Conservation (phyloP, 352 stramenopile species). For the Pythium utonaiense region DNA sequence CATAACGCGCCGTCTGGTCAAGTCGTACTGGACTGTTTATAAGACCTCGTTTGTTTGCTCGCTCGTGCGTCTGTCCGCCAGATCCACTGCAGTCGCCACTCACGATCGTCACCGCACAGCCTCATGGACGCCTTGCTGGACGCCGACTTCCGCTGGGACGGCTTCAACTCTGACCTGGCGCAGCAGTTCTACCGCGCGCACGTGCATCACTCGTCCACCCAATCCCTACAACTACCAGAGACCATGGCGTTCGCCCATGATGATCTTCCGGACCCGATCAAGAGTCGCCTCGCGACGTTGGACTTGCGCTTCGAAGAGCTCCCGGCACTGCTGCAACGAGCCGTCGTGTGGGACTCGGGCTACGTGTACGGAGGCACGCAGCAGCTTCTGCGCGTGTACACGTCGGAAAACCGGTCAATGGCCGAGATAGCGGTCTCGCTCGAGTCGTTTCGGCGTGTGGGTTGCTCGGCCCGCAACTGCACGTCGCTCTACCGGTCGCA, state of each 20-base stretch:
- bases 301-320: slow-evolving; percentile 17
- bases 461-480: slow-evolving; percentile 24
- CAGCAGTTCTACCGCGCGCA: slow-evolving; percentile 28
- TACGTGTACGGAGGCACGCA: slow-evolving; percentile 3
- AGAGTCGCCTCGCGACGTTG: background rate
- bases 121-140: slow-evolving; percentile 5
- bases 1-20: too few species aligned
- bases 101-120: background rate
- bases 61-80: too few species aligned
- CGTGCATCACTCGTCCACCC: background rate
- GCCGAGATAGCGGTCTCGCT: slow-evolving; percentile 28
- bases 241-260: slow-evolving; percentile 9
- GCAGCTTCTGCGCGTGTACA: slow-evolving; percentile 28
- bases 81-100: background rate
- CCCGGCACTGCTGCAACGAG: slow-evolving; percentile 13
- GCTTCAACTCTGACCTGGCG: slow-evolving; percentile 24
- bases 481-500: slow-evolving; percentile 22
- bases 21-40: too few species aligned
- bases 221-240: background rate
- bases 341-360: slow-evolving; percentile 20
- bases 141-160: slow-evolving; percentile 16
- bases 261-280: slow-evolving; percentile 10
- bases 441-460: slow-evolving; percentile 12
- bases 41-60: too few species aligned
- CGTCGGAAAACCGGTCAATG: slow-evolving; percentile 25